Conservation (phyloP, 2,329 filamentous ascomycete species). For the Diplocarpon rosae region DNA sequence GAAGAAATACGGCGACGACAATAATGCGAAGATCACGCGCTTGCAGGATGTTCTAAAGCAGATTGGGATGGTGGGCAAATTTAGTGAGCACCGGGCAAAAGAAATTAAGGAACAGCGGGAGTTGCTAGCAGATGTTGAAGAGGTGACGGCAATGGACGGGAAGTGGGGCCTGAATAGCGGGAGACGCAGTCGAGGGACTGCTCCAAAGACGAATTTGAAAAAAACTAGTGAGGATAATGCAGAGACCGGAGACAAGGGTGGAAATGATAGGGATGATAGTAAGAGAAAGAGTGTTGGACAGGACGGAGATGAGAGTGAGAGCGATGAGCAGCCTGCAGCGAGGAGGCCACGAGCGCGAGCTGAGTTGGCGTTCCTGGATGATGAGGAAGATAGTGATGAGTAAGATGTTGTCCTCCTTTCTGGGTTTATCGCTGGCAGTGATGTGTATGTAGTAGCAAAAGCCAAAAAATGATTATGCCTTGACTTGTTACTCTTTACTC, state of each 20-base stretch:
- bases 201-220: constrained; percentile 32
- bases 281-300: constrained; percentile 1
- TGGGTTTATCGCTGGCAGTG: too few relatives aligned
- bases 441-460: too few relatives aligned
- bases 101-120: constrained; percentile 84
- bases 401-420: not conserved
- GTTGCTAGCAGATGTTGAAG: constrained; percentile 71
- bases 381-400: constrained; percentile 46
- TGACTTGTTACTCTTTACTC: too few relatives aligned
- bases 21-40: constrained; percentile 71
- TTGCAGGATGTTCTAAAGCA: constrained; percentile 70
- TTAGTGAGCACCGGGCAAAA: constrained; percentile 70
- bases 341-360: constrained; percentile 27
- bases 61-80: constrained; percentile 79
- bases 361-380: constrained; percentile 55
- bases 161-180: constrained; percentile 53
- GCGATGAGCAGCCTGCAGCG: constrained; percentile 24
- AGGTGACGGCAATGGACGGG: constrained; percentile 69
- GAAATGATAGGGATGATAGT: constrained; percentile 24
- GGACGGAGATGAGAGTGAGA: constrained; percentile 1
- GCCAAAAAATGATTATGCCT: too few relatives aligned
- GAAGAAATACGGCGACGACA: constrained; percentile 58
- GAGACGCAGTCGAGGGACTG: constrained; percentile 24
- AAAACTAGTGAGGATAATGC: constrained; percentile 17
- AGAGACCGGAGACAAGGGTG: constrained; percentile 9